Conservation (phyloP, 2,329 filamentous ascomycete species). For the Penicillium freii region DNA sequence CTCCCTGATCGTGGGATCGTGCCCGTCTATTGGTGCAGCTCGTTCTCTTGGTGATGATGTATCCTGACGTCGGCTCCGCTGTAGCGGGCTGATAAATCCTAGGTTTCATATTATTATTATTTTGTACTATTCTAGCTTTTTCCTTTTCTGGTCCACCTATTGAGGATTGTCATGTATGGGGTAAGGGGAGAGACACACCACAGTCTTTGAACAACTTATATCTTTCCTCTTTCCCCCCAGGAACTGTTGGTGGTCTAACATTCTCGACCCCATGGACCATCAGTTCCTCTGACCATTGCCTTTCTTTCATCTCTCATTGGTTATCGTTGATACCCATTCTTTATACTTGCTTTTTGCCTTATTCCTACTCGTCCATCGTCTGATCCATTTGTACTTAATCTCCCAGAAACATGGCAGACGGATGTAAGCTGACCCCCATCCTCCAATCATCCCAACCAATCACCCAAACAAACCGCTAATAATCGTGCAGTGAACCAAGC, state of each 20-base stretch:
- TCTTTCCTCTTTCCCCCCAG: slow-evolving; percentile 4
- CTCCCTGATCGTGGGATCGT: slow-evolving; percentile 21
- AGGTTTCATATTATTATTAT: background rate
- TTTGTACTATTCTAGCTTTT: slow-evolving; percentile 3
- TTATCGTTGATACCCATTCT: slow-evolving; percentile 4
- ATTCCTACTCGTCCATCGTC: slow-evolving; percentile 1
- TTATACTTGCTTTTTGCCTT: slow-evolving; percentile 1
- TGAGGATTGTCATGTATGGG: slow-evolving; percentile 19
- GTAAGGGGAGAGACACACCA: slow-evolving; percentile 9
- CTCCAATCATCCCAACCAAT: background rate
- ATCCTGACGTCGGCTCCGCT: slow-evolving; percentile 24
- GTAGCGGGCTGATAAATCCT: slow-evolving; percentile 16
- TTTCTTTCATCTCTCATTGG: slow-evolving; percentile 9
- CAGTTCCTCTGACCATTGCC: slow-evolving; percentile 5
- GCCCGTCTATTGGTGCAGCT: slow-evolving; percentile 32
- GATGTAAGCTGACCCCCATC: slow-evolving; percentile 46
- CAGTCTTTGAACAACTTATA: slow-evolving; percentile 5
- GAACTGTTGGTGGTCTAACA: slow-evolving; percentile 5
- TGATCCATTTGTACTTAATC: slow-evolving; percentile 13
- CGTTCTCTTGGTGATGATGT: slow-evolving; percentile 30
- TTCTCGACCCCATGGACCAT: slow-evolving; percentile 1
- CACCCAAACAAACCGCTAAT: slow-evolving; percentile 10
- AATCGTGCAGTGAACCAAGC: slow-evolving; percentile 59
- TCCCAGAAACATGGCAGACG: slow-evolving; percentile 51
- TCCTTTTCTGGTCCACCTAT: slow-evolving; percentile 4